Conservation (phyloP, 129 eudicot genomes). For the Tagetes erecta region DNA sequence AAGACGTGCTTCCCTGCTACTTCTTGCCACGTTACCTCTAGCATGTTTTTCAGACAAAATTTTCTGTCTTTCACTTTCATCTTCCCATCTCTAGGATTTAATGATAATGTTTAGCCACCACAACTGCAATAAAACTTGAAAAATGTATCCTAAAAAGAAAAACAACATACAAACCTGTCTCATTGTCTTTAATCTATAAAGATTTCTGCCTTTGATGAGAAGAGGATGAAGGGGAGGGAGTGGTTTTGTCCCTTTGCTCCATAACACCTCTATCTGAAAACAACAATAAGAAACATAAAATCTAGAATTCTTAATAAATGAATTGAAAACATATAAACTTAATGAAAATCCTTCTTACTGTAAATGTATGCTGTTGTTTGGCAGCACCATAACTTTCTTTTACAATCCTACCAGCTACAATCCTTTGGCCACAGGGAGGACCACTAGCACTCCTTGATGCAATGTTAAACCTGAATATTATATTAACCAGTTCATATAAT, state of each 20-base stretch:
- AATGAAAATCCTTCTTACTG: conserved; percentile 40
- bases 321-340: background rate
- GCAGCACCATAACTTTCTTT: conserved; percentile 95
- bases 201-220: conserved; percentile 89
- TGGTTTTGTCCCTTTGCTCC: conserved; percentile 89
- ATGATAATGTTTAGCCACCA: conserved; percentile 13
- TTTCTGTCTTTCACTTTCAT: conserved; percentile 71
- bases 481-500: background rate
- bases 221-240: conserved; percentile 90
- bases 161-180: conserved; percentile 53
- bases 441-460: conserved; percentile 81
- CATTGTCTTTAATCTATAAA: conserved; percentile 70
- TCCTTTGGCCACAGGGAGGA: conserved; percentile 80
- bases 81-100: conserved; percentile 70
- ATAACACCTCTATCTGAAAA: conserved; percentile 80
- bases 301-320: background rate
- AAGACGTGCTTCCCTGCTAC: conserved; percentile 62
- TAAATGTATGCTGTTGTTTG: conserved; percentile 94
- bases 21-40: conserved; percentile 71
- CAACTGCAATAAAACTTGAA: background rate
- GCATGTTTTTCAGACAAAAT: conserved; percentile 65
- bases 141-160: background rate
- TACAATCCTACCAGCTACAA: conserved; percentile 82
- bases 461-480: conserved; percentile 60
- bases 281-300: background rate